Conservation (phyloP, 225 moss, liverwort and hornwort species). For the Antitrichia curtipendula region DNA sequence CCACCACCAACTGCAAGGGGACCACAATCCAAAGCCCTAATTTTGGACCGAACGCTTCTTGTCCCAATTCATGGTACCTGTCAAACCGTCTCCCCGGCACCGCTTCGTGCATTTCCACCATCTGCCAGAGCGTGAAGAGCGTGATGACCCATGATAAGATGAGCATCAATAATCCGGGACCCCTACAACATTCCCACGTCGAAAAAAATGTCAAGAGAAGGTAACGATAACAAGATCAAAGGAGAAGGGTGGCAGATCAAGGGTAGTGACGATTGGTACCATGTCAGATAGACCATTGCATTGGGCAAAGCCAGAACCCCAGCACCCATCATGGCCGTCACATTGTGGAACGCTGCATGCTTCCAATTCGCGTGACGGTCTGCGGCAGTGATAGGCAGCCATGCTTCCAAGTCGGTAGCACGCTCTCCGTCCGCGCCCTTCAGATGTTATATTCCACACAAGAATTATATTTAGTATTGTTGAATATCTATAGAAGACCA, state of each 20-base stretch:
- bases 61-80: conserved; percentile 73
- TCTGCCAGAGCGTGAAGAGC: conserved; percentile 76
- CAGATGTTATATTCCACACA: background rate
- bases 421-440: background rate
- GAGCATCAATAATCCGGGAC: conserved; percentile 49
- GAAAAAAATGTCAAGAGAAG: background rate
- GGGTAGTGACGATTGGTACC: conserved; percentile 9
- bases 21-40: conserved; percentile 77
- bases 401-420: conserved; percentile 10
- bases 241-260: background rate
- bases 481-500: background rate
- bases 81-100: conserved; percentile 57
- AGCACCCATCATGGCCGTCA: conserved; percentile 53
- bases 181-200: conserved; percentile 30
- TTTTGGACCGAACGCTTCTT: conserved; percentile 63
- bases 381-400: conserved; percentile 23
- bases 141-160: conserved; percentile 64
- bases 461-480: background rate
- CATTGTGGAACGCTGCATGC: conserved; percentile 41
- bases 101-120: conserved; percentile 87
- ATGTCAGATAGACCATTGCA: conserved; percentile 47
- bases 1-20: conserved; percentile 65
- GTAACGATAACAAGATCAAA: background rate
- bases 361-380: conserved; percentile 40
- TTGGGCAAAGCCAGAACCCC: conserved; percentile 45